phyloP scores from a whole-genome alignment of 2,329 filamentous ascomycete genomes.

The Fusarium sp. region DNA sequence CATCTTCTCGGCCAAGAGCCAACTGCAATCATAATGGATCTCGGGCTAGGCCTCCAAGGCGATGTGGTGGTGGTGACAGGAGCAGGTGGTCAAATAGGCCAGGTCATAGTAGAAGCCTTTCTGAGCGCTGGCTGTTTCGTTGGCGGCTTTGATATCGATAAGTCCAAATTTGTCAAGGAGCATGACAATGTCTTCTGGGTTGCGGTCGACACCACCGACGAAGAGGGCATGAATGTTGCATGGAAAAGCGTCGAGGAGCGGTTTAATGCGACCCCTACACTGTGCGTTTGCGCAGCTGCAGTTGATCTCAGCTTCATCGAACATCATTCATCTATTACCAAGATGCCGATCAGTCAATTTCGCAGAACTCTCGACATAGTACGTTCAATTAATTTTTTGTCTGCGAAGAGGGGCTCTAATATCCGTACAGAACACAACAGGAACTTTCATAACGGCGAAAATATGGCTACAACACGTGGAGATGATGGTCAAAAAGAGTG shows the following conservation, averaged over 20 bases:
- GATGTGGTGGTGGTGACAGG: background rate
- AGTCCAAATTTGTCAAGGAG: background rate
- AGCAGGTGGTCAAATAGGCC: background rate
- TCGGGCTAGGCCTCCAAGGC: background rate
- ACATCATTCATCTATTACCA: background rate
- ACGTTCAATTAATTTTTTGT: background rate
- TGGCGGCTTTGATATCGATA: background rate
- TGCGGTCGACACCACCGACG: background rate
- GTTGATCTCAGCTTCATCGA: background rate
- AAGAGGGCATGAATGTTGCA: rapidly evolving
- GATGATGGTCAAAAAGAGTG: rapidly evolving
- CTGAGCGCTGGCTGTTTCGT: background rate
- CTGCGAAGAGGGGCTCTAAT: background rate
- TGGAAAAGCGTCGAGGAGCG: background rate
- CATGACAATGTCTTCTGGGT: background rate
- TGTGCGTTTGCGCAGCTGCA: background rate
- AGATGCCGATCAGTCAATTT: background rate
- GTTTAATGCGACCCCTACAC: rapidly evolving
- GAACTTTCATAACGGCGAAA: background rate
- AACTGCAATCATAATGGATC: background rate
- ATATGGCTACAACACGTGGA: background rate
- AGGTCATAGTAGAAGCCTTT: background rate
- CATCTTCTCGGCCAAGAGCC: too few relatives aligned
- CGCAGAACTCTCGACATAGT: background rate
- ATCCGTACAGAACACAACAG: background rate